phyloP scores from a whole-genome alignment of 768 basidiomycete species.

The Pseudohyphozyma bogoriensis region DNA sequence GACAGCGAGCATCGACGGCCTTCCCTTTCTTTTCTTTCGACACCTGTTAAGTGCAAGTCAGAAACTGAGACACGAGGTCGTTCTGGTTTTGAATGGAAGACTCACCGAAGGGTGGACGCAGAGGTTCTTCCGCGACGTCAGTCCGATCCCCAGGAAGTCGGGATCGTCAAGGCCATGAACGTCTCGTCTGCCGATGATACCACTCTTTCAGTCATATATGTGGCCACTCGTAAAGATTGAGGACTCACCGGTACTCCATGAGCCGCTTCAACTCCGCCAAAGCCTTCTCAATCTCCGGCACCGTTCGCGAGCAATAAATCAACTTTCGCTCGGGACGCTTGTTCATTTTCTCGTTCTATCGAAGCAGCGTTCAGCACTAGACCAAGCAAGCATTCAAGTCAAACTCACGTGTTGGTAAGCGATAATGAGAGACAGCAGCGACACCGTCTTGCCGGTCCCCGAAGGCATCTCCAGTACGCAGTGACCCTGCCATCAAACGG shows the following conservation, averaged over 20 bases:
- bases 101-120: conserved; percentile 86
- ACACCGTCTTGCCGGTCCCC: conserved; percentile 97
- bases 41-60: conserved; percentile 47
- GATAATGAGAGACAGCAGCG: conserved; percentile 84
- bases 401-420: conserved; percentile 85
- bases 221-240: conserved; percentile 31
- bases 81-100: not conserved
- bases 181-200: conserved; percentile 41
- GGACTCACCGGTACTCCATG: conserved; percentile 70
- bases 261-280: conserved; percentile 86
- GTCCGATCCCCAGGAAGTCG: conserved; percentile 73
- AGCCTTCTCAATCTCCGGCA: conserved; percentile 98
- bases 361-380: not conserved
- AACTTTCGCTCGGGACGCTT: conserved; percentile 57
- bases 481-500: conserved; percentile 58
- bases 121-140: conserved; percentile 91
- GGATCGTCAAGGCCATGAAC: conserved; percentile 56
- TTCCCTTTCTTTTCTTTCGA: conserved; percentile 97
- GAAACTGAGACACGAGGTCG: not conserved
- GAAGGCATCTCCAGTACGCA: conserved; percentile 99
- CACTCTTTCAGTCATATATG: too few species aligned
- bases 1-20: conserved; percentile 89
- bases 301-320: conserved; percentile 97
- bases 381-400: too few species aligned
- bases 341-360: conserved; percentile 54